Conservation (phyloP, 352 stramenopile species). For the Pythium myriotylum region DNA sequence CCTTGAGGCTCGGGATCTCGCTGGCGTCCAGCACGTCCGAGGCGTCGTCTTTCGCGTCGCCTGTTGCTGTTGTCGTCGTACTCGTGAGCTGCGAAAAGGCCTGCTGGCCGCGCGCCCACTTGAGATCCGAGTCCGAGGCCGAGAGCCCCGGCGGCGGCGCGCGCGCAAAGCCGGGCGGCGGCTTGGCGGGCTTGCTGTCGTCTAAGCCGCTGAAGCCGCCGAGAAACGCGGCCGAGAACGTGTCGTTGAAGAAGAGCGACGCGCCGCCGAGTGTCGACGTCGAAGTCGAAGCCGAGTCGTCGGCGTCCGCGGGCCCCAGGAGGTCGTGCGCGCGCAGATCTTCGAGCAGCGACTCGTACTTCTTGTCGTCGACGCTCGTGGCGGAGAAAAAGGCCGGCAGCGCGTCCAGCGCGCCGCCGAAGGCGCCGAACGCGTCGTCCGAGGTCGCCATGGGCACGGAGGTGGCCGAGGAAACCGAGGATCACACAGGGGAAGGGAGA, state of each 20-base stretch:
- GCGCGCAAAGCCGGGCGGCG: slow-evolving; percentile 57
- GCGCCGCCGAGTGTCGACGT: slow-evolving; percentile 39
- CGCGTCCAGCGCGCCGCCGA: slow-evolving; percentile 47
- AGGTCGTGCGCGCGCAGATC: slow-evolving; percentile 86
- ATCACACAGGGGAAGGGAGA: no score
- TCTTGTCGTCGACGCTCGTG: slow-evolving; percentile 80
- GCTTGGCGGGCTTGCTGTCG: slow-evolving; percentile 20
- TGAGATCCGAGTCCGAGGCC: slow-evolving; percentile 66
- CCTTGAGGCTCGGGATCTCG: slow-evolving; percentile 62
- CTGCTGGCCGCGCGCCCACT: slow-evolving; percentile 79
- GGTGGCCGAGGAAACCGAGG: no score
- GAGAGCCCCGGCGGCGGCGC: slow-evolving; percentile 58
- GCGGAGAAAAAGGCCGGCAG: slow-evolving; percentile 82
- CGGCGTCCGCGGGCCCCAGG: slow-evolving; percentile 61
- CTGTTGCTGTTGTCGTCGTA: slow-evolving; percentile 7
- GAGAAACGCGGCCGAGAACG: slow-evolving; percentile 85
- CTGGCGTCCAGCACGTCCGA: slow-evolving; percentile 64
- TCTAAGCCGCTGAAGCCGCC: slow-evolving; percentile 60
- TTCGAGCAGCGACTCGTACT: slow-evolving; percentile 86
- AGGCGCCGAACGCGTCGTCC: slow-evolving; percentile 30
- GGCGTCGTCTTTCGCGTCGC: slow-evolving; percentile 37
- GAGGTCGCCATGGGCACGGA: slow-evolving; percentile 6
- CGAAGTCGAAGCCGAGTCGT: slow-evolving; percentile 25
- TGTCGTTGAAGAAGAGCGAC: slow-evolving; percentile 86
- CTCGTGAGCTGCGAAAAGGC: slow-evolving; percentile 66